Conservation (phyloP, 2,329 filamentous ascomycete genomes). For the Xylaria sp. region DNA sequence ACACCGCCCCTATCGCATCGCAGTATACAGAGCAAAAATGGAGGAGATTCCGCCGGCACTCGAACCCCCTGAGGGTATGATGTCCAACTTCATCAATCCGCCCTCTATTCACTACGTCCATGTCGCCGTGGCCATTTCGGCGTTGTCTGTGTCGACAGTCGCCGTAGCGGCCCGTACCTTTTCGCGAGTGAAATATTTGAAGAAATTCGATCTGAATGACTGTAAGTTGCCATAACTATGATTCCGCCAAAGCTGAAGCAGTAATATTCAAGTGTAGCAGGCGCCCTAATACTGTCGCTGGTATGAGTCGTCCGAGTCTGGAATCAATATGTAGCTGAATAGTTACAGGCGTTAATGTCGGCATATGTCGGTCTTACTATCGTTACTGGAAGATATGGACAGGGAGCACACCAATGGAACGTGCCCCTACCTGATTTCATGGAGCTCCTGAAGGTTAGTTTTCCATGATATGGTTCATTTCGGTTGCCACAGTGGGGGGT, state of each 20-base stretch:
- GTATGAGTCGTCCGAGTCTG: neutral
- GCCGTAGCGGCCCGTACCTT: constrained; percentile 9
- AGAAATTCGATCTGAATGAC: constrained; percentile 31
- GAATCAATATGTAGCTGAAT: neutral
- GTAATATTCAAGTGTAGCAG: neutral
- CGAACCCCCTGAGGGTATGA: constrained; percentile 14
- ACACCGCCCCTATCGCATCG: no score
- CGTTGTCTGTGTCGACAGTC: neutral
- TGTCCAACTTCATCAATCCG: constrained; percentile 21
- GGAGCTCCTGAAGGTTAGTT: constrained; percentile 19
- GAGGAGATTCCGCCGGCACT: neutral
- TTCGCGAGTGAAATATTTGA: constrained; percentile 15
- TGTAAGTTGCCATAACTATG: constrained; percentile 18
- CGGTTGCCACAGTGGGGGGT: neutral
- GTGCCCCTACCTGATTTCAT: constrained; percentile 20
- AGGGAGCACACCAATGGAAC: constrained; percentile 35
- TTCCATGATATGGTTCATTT: constrained; percentile 5
- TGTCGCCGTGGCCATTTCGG: neutral
- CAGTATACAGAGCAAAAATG: neutral
- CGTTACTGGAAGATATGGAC: constrained; percentile 18
- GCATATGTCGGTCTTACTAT: constrained; percentile 17
- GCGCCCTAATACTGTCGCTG: neutral
- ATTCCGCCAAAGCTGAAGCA: neutral
- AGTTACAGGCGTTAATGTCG: constrained; percentile 15
- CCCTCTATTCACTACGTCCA: constrained; percentile 8